A percentile compares a stretch with the other conserved stretches of the same genome.
Evolutionary conservation across 192 early-diverging fungal genomes (phyloP).

Genomic region (Coemansia sp.): DNA sequence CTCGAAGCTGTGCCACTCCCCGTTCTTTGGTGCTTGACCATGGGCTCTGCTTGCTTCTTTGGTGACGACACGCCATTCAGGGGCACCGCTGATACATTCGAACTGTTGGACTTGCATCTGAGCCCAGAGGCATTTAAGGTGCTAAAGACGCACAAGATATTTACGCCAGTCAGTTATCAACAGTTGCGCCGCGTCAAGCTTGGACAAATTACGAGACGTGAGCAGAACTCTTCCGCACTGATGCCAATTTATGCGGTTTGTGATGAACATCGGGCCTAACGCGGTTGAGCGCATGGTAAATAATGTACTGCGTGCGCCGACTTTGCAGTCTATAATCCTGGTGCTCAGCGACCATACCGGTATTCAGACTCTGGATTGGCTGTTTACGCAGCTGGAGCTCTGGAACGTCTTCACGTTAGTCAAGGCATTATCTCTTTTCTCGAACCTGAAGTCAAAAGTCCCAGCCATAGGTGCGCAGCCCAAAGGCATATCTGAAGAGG

Average conservation of each 20-base stretch:
- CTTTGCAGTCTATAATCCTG: neutral
- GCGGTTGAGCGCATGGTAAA: neutral
- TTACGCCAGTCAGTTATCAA: neutral
- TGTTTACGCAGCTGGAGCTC: neutral
- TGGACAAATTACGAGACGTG: neutral
- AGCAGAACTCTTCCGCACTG: neutral
- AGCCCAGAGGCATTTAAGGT: neutral
- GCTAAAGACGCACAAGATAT: neutral
- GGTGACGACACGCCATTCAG: neutral
- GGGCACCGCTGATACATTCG: neutral
- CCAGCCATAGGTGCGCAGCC: neutral
- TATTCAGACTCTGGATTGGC: neutral
- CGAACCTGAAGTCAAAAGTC: neutral
- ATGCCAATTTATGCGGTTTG: neutral
- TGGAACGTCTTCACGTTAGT: neutral
- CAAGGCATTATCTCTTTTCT: neutral
- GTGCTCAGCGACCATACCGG: neutral
- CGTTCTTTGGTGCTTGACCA: neutral
- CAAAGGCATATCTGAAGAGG: neutral
- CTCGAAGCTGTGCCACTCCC: neutral
- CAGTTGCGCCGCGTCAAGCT: neutral
- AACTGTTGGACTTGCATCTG: neutral
- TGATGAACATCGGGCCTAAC: neutral
- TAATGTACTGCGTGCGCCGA: neutral
- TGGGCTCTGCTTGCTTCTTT: neutral